phyloP scores from a whole-genome alignment of 768 basidiomycete species.

The Russula virescens region DNA sequence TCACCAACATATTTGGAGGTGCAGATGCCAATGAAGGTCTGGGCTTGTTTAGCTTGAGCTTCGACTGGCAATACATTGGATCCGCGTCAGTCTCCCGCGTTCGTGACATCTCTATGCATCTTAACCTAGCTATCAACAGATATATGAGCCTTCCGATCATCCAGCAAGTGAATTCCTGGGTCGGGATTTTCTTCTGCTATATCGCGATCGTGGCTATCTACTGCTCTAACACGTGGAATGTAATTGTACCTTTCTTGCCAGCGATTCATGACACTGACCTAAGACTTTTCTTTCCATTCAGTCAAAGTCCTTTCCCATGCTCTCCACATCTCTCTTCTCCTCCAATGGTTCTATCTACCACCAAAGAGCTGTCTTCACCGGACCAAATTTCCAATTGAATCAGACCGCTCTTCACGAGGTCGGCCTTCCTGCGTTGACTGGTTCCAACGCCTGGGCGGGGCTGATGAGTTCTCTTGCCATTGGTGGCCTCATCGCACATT shows the following conservation, averaged over 20 bases:
- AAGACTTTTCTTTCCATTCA: conserved; percentile 24
- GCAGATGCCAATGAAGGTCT: conserved; percentile 62
- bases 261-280: conserved; percentile 31
- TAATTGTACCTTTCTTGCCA: conserved; percentile 25
- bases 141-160: conserved; percentile 49
- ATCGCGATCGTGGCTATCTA: conserved; percentile 50
- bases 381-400: conserved; percentile 46
- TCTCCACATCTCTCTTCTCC: conserved; percentile 54
- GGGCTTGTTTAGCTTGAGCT: conserved; percentile 52
- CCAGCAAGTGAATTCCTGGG: conserved; percentile 57
- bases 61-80: conserved; percentile 66
- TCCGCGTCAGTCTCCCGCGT: conserved; percentile 30
- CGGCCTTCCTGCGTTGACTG: conserved; percentile 37
- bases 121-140: conserved; percentile 4
- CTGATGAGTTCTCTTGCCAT: conserved; percentile 44
- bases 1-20: conserved; percentile 65
- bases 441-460: conserved; percentile 50
- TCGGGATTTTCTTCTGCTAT: conserved; percentile 50
- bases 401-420: conserved; percentile 46
- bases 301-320: conserved; percentile 52
- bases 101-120: neutral
- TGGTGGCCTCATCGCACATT: conserved; percentile 50
- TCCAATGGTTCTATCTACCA: conserved; percentile 50
- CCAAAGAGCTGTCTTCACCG: conserved; percentile 47
- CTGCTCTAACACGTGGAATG: conserved; percentile 59